These are phyloP conservation scores for Nannochloris sp. DNA, from an alignment of 139 green algal species.

Conservation along the genomic window DNA sequence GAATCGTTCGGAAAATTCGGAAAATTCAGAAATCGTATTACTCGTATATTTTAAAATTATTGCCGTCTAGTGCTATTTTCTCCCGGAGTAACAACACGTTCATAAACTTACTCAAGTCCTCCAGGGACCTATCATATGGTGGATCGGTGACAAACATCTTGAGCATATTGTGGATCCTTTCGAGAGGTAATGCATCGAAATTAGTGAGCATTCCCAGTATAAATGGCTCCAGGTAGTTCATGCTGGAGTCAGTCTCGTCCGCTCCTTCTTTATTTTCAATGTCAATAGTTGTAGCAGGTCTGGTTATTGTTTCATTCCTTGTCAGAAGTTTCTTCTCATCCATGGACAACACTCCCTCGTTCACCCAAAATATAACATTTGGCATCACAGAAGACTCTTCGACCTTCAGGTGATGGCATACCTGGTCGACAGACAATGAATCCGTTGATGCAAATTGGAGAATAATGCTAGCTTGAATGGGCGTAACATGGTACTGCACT, in stretches of 20 bases:
- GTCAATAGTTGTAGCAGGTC: too few species aligned
- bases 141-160: constrained; percentile 87
- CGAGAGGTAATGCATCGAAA: constrained; percentile 67
- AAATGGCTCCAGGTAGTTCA: constrained; percentile 68
- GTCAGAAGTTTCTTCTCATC: constrained; percentile 1
- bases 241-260: constrained; percentile 19
- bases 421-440: constrained; percentile 28
- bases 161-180: constrained; percentile 91
- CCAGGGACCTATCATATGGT: constrained; percentile 65
- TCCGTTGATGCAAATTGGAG: constrained; percentile 48
- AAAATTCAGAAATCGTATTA: not conserved
- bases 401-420: constrained; percentile 48
- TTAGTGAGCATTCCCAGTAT: constrained; percentile 88
- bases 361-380: constrained; percentile 79
- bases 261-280: constrained; percentile 17
- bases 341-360: constrained; percentile 44
- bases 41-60: constrained; percentile 18
- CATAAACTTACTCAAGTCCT: constrained; percentile 66
- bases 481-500: constrained; percentile 42
- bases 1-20: too few species aligned
- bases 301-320: not conserved
- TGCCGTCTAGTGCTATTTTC: constrained; percentile 48
- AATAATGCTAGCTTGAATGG: constrained; percentile 70
- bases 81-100: constrained; percentile 45
- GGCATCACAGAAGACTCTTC: constrained; percentile 36